phyloP scores from a whole-genome alignment of 2,329 filamentous ascomycete genomes.

The Chaetomium sp. region DNA sequence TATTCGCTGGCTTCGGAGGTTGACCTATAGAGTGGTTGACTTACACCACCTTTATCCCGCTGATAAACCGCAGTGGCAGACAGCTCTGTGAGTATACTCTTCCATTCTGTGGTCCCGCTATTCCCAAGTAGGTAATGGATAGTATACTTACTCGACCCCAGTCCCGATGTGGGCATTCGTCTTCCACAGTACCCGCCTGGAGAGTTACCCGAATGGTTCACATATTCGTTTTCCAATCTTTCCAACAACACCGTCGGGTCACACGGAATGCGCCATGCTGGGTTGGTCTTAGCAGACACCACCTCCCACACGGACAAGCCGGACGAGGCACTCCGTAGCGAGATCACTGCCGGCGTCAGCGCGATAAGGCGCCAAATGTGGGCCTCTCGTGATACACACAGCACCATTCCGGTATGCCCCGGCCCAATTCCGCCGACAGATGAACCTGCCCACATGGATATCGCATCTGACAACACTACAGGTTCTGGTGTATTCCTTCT shows the following conservation, averaged over 20 bases:
- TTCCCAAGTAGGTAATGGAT: no score
- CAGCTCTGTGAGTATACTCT: background rate
- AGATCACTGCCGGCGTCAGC: background rate
- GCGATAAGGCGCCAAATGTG: background rate
- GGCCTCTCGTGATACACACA: background rate
- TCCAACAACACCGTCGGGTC: background rate
- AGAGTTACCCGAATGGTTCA: background rate
- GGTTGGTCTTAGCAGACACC: background rate
- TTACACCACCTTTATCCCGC: background rate
- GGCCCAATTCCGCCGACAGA: background rate
- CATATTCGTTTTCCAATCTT: background rate
- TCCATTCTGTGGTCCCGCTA: background rate
- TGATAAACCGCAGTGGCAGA: background rate
- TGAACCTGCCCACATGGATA: background rate
- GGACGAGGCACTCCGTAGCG: slow-evolving; percentile 2
- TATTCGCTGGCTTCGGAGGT: background rate
- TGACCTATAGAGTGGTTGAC: no score
- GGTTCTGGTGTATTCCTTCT: background rate
- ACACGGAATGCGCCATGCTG: background rate
- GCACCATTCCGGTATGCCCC: background rate
- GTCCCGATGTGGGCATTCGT: background rate
- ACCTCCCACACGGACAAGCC: background rate
- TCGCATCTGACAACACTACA: background rate
- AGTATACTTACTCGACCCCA: background rate
- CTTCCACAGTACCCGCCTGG: background rate